Base-by-base conservation (phyloP, 2,329 filamentous ascomycete species). In the Pyrenophora graminea region DNA sequence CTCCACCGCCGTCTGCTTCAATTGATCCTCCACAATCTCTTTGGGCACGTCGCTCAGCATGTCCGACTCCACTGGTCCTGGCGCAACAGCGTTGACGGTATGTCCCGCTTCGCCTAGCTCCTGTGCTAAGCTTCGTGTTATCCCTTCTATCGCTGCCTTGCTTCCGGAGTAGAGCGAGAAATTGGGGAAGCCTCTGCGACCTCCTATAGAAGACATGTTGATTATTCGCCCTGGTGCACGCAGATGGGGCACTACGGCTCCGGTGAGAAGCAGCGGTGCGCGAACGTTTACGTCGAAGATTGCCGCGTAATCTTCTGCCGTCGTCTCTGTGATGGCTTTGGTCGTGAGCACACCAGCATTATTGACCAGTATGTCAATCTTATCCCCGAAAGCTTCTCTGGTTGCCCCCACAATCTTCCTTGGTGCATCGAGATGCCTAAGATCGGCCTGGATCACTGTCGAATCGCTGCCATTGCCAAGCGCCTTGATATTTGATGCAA, bases 71-170 rank as follows among this genome's bases (percentile, higher is more conserved):
- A 85, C 80, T 0, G 84, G 83, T 0, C 85, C 85, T 0, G 84
- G 83, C 17, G 79, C 80, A 2, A 87, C 79, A 0, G 78, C 76
- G 57, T 87, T 88, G 21, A 85, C 84, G 0, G 84, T 86, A 51
- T 82, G 82, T 0, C 84, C 82, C 50, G 77, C 69, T 3, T 54
- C 63, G 0, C 84, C 84, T 7, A 87, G 70, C 68, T 87, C 84
- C 0, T 76, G 75, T 0, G 85, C 84, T 78, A 82, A 82, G 38
- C 75, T 79, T 6, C 83, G 74, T 8, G 85, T 87, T 47, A 86
- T 66, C 0, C 79, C 82, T 65, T 87, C 84, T 13, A 87, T 65
- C 5, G 83, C 85, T 0, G 81, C 82, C 63, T 87, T 87, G 4
- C 78, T 81, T 0, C 80, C 78, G 39, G 76, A 77, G 65, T 86